Conservation (phyloP, 345 rosid genomes). For the Euphorbia peplus region DNA sequence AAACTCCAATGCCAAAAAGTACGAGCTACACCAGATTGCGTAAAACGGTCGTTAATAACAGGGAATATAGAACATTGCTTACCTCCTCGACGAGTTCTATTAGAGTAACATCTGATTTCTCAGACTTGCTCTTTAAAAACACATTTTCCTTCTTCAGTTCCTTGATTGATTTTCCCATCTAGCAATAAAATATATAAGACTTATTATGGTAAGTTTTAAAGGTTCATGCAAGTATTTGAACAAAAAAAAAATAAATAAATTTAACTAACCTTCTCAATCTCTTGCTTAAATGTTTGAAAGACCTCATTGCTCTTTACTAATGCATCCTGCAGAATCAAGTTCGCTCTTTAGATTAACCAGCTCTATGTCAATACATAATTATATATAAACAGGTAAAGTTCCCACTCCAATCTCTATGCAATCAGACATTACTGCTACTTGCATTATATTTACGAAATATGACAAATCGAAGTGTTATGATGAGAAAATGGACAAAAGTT, state of each 20-base stretch:
- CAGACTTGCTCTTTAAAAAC: slow-evolving; percentile 84
- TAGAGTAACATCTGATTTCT: slow-evolving; percentile 72
- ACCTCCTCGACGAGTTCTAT: slow-evolving; percentile 91
- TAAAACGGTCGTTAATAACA: not conserved
- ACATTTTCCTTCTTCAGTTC: slow-evolving; percentile 81
- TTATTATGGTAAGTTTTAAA: slow-evolving; percentile 5
- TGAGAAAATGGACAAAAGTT: too few relatives aligned
- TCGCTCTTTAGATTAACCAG: not conserved
- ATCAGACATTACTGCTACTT: not conserved
- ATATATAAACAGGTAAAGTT: not conserved
- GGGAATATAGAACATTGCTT: slow-evolving; percentile 11
- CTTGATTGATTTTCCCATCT: slow-evolving; percentile 89
- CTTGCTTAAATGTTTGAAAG: slow-evolving; percentile 88
- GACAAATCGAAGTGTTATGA: too few relatives aligned
- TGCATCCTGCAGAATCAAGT: slow-evolving; percentile 65
- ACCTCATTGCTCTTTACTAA: slow-evolving; percentile 90
- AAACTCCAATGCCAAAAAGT: not conserved
- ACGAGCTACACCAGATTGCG: not conserved
- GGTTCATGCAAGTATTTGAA: not conserved
- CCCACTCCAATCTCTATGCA: not conserved
- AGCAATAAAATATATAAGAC: slow-evolving; percentile 7
- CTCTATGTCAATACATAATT: not conserved
- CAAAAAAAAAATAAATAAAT: not conserved
- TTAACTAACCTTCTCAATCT: slow-evolving; percentile 72
- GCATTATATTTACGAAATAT: too few relatives aligned